Percentiles rank a stretch among this genome's conserved stretches.
Evolutionary conservation across 331 rosid genomes (phyloP).

Genomic region (Acacia pycnantha): DNA sequence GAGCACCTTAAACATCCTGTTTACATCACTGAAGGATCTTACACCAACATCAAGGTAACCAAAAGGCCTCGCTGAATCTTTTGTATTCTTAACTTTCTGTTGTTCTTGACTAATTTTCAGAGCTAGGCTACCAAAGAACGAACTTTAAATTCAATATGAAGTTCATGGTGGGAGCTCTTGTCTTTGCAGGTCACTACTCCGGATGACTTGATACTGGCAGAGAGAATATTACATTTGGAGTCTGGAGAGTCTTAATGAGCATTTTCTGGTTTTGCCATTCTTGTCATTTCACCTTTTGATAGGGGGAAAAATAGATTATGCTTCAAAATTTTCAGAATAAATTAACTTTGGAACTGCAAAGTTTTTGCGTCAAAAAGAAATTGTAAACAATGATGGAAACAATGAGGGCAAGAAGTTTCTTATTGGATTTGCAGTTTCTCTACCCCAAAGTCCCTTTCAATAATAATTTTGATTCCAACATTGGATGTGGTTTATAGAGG

Average conservation of each 20-base stretch:
- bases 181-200: conserved; percentile 94
- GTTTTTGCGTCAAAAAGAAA: neutral
- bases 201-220: conserved; percentile 84
- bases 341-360: neutral
- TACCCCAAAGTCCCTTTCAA: neutral
- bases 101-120: neutral
- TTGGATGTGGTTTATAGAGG: neutral
- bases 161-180: conserved; percentile 23
- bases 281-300: conserved; percentile 27
- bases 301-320: neutral
- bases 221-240: conserved; percentile 68
- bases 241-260: conserved; percentile 25
- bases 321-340: neutral
- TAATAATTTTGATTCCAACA: neutral
- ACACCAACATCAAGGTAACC: conserved; percentile 92
- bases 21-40: conserved; percentile 83
- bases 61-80: neutral
- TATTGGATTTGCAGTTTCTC: neutral
- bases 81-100: neutral
- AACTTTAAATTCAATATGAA: conserved; percentile 7
- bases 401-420: neutral
- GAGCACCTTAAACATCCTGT: conserved; percentile 90
- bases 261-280: neutral
- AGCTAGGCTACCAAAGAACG: neutral
- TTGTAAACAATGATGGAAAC: neutral